Conservation (phyloP, 257 asterid species). For the Solanum peruvianum region DNA sequence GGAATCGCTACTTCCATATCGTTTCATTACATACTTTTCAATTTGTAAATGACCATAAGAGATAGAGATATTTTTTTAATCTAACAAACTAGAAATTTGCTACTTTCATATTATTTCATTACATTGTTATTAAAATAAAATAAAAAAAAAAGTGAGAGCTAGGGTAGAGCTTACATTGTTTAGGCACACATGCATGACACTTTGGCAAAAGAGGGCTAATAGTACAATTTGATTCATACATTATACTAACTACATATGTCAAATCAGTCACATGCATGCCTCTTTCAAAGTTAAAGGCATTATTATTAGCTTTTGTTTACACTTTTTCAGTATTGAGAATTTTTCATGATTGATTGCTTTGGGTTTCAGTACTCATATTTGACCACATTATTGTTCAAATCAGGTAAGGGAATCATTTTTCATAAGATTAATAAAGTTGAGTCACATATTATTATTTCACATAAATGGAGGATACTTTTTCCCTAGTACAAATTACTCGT, state of each 20-base stretch:
- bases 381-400: neutral
- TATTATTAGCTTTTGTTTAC: neutral
- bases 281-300: neutral
- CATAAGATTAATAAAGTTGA: neutral
- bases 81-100: neutral
- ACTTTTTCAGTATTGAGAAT: neutral
- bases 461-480: neutral
- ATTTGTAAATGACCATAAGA: too few species aligned
- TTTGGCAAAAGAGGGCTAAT: neutral
- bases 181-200: neutral
- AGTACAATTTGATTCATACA: neutral
- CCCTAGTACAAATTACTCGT: neutral
- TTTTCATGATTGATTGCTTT: neutral
- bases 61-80: too few species aligned
- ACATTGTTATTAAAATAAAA: neutral
- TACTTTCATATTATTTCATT: neutral
- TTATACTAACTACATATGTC: neutral
- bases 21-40: too few species aligned
- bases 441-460: neutral
- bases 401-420: neutral
- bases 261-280: neutral
- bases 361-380: neutral
- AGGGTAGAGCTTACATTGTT: neutral
- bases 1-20: neutral
- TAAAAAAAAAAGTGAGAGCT: neutral